phyloP scores from a whole-genome alignment of 306 rosid species.

The Vigna angularis region DNA sequence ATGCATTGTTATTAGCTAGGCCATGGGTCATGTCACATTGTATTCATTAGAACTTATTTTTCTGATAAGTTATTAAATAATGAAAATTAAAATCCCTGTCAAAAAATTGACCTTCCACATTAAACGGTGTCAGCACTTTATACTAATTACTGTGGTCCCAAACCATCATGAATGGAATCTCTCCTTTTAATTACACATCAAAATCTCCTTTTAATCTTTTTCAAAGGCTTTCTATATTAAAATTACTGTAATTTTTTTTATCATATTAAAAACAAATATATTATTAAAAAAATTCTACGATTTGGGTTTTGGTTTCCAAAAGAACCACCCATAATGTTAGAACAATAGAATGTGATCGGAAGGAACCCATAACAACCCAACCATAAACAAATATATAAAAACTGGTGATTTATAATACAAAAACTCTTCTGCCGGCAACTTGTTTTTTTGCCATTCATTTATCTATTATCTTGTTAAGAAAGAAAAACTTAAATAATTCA shows the following conservation, averaged over 20 bases:
- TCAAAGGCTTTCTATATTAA: too few species aligned
- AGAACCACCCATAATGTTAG: neutral
- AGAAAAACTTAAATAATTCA: neutral
- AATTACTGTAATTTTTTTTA: too few species aligned
- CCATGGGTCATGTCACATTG: neutral
- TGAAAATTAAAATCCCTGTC: neutral
- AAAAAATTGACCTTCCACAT: conserved; percentile 8
- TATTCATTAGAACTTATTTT: neutral
- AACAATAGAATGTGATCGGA: conserved; percentile 35
- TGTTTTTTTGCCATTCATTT: conserved; percentile 23
- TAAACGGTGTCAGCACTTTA: neutral
- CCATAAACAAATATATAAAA: conserved; percentile 32
- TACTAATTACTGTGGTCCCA: conserved; percentile 5
- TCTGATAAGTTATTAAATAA: neutral
- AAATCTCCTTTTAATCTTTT: neutral
- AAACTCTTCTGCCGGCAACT: conserved; percentile 47
- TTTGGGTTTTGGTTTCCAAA: too few species aligned
- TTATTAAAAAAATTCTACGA: too few species aligned
- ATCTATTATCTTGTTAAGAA: neutral
- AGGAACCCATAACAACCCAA: conserved; percentile 51
- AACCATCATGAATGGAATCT: conserved; percentile 24
- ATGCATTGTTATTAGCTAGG: neutral
- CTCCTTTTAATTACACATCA: conserved; percentile 2
- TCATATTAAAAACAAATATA: too few species aligned
- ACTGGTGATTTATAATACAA: conserved; percentile 17